Conservation (phyloP, 306 rosid species). For the Lathyrus oleraceus region DNA sequence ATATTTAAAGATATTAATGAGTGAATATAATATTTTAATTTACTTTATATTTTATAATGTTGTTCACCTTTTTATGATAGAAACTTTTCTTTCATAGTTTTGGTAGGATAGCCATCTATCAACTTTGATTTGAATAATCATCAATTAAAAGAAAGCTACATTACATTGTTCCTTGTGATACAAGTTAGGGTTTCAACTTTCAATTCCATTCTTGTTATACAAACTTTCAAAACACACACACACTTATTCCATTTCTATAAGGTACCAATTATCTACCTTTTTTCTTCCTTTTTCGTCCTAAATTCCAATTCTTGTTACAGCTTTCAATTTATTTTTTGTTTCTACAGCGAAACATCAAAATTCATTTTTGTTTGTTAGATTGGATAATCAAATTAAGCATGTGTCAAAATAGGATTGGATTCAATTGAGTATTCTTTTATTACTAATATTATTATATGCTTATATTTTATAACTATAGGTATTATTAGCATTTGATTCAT, state of each 20-base stretch:
- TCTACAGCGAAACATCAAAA: conserved; percentile 12
- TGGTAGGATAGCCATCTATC: too few species aligned
- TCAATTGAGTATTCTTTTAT: background rate
- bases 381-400: conserved; percentile 8
- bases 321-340: conserved; percentile 21
- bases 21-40: too few species aligned
- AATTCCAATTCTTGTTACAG: conserved; percentile 31
- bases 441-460: background rate
- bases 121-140: too few species aligned
- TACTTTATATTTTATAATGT: too few species aligned
- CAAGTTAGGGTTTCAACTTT: conserved; percentile 29
- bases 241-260: background rate
- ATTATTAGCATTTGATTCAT: conserved; percentile 15
- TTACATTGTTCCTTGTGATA: conserved; percentile 13
- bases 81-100: too few species aligned
- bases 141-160: background rate
- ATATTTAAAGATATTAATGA: too few species aligned
- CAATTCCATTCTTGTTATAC: conserved; percentile 14
- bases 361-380: background rate
- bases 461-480: background rate
- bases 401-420: background rate
- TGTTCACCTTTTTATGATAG: too few species aligned
- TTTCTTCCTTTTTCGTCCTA: conserved; percentile 26
- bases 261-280: background rate
- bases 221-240: conserved; percentile 9